Base-by-base conservation (phyloP, 2,329 filamentous ascomycete genomes). In the Epichloe coenophiala region DNA sequence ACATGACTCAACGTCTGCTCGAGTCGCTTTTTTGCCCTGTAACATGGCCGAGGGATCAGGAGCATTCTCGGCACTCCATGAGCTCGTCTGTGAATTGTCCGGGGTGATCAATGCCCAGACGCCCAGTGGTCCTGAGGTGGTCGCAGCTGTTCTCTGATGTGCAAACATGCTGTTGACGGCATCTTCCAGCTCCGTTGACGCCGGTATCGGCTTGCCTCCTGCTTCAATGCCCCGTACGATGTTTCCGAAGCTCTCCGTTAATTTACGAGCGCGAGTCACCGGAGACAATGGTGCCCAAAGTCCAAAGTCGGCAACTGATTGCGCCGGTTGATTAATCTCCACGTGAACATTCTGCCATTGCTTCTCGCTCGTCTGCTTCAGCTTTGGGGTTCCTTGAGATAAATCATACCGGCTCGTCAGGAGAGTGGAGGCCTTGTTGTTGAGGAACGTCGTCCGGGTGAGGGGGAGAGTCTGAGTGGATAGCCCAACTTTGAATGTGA, bases 371-470 rank as follows among this genome's bases (percentile, higher is more conserved):
- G 57, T 58, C n/a, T 61, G 56, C 2, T 56, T 38, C 9, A 68
- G 58, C 5, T 47, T 57, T 3, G 60, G 51, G 1, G 45, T 47
- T 19, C 43, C 55, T 8, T 53, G 33, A 2, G 53, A 56, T 33
- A 67, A 48, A 37, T 64, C 57, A 47, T 64, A 64, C 9, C 61
- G 58, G 11, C 61, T 60, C 2, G 69, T 67, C 31, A 76, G 60
- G 7, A 87, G 65, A 1, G 80, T 85, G 2, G 81, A 81, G 1
- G 70, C 69, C 27, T 70, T 72, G 44, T 81, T 84, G 53, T 83
- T 91, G 39, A 81, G 77, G 60, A 93, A 93, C 6, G 88, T 69
- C 0, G 88, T 94, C 59, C 88, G 87, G 40, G 87, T 83, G 27
- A 93, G 68, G 2, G 2, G 86, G 86, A 90, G 52, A 5, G 73